A percentile compares a stretch with the other conserved stretches of the same genome.
Evolutionary conservation across 257 asterid species (phyloP).

Genomic region (Solanum bulbocastanum): DNA sequence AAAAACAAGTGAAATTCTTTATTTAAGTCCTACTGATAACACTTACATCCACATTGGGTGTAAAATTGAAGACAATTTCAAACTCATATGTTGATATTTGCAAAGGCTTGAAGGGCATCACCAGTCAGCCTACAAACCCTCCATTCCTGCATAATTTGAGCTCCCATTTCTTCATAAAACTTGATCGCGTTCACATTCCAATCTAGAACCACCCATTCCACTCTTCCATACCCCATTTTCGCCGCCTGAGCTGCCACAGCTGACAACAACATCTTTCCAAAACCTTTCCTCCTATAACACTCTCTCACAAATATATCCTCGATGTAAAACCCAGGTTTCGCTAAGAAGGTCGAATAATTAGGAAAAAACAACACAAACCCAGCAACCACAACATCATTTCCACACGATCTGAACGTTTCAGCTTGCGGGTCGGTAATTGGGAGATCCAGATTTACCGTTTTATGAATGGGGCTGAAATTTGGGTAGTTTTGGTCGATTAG

Average conservation of each 20-base stretch:
- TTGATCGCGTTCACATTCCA: conserved; percentile 64
- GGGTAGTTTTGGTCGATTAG: neutral
- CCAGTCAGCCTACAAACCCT: conserved; percentile 74
- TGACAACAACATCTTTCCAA: conserved; percentile 54
- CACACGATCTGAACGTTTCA: conserved; percentile 35
- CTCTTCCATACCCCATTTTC: conserved; percentile 76
- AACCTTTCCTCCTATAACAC: conserved; percentile 71
- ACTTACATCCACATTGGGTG: neutral
- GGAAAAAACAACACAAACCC: conserved; percentile 82
- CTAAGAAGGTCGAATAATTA: conserved; percentile 65
- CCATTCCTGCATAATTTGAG: conserved; percentile 70
- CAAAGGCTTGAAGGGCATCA: conserved; percentile 55
- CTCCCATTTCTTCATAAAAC: conserved; percentile 85
- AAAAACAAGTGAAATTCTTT: neutral
- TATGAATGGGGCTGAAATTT: conserved; percentile 13
- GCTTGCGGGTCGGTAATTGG: conserved; percentile 56
- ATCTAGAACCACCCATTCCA: conserved; percentile 91
- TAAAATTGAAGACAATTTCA: neutral
- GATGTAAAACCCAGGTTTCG: conserved; percentile 74
- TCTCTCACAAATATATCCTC: conserved; percentile 86
- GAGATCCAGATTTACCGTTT: conserved; percentile 38
- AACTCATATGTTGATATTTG: conserved; percentile 2
- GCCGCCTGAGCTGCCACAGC: conserved; percentile 89
- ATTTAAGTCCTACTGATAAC: neutral
- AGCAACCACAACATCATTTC: conserved; percentile 26